Evolutionary conservation across 108 stramenopile species (phyloP), one percentile per base, ranked within the genome.

Genomic region (Mediolabrus comicus): DNA sequence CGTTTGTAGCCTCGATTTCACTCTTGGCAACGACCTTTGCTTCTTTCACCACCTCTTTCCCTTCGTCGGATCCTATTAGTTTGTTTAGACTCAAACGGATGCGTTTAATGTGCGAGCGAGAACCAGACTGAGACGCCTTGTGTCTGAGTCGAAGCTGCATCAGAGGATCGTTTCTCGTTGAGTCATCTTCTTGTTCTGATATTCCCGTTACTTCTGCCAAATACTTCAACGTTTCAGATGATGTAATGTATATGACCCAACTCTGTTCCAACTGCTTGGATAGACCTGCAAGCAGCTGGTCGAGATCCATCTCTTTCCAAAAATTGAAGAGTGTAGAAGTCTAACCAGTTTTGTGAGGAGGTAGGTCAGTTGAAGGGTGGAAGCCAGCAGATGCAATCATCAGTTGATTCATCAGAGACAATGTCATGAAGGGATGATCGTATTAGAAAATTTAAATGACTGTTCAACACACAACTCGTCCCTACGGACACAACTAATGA

Each of bases 31-130:
- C 49, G 16, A 11, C 7, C 65, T 78, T 78, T 0, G 77, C 65
- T 16, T 61, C 73, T 6, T 25, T 67, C 3, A 78, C 77, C 13
- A 73, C 36, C 12, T 73, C 72, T 36, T 59, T 66, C n/a, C 65
- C 77, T 29, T 67, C 66, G 12, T 78, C 77, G 0, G 32, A 25
- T 8, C 77, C 77, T 26, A 78, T 39, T 33, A 78, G 31, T 34
- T 78, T 78, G 62, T 78, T 63, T 58, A 73, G 53, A 24, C 72
- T 67, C 14, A 36, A 3, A 3, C 77, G 65, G 29, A 72, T 67
- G 22, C 77, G 71, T 39, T 78, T 78, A 13, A 78, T 78, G 59
- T 78, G 77, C 12, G 57, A 49, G 2, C 77, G 30, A 13, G 58
- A 51, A 3, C 77, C 77, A 39, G 32, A 22, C 6, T 57, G 36